These are phyloP conservation scores for Echinosophora koreensis DNA, from an alignment of 306 rosid genomes.

Conservation along the genomic window DNA sequence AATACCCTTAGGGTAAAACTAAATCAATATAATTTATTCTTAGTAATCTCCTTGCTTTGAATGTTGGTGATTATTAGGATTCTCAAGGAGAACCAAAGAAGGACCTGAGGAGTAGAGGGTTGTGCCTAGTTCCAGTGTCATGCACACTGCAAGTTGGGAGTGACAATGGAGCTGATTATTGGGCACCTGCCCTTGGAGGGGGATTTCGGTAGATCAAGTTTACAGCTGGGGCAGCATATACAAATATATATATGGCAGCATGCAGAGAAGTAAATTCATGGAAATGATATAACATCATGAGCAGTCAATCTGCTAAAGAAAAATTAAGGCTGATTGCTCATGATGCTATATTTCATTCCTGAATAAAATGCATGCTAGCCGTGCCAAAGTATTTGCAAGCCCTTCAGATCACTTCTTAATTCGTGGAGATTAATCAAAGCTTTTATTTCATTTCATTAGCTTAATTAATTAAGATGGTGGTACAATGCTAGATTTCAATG, in stretches of 20 bases:
- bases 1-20: background rate
- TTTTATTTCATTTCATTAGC: constrained; percentile 46
- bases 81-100: constrained; percentile 69
- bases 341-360: constrained; percentile 89
- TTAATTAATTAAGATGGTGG: constrained; percentile 42
- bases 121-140: constrained; percentile 97
- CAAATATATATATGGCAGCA: constrained; percentile 39
- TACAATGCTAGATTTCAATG: constrained; percentile 48
- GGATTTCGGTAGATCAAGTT: constrained; percentile 66
- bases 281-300: constrained; percentile 95
- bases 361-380: constrained; percentile 52
- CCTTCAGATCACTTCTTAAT: constrained; percentile 29
- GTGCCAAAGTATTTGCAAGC: constrained; percentile 41
- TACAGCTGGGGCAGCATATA: constrained; percentile 43
- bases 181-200: constrained; percentile 92
- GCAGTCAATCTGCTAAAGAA: constrained; percentile 92
- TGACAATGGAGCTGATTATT: constrained; percentile 97
- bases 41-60: background rate
- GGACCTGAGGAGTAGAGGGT: constrained; percentile 91
- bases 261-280: constrained; percentile 46
- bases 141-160: constrained; percentile 95
- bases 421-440: constrained; percentile 43
- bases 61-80: constrained; percentile 54
- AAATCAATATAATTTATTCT: background rate
- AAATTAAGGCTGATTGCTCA: constrained; percentile 98